Conservation (phyloP, 2,329 filamentous ascomycete genomes). For the Dryadomyces quercus-mongolicae region DNA sequence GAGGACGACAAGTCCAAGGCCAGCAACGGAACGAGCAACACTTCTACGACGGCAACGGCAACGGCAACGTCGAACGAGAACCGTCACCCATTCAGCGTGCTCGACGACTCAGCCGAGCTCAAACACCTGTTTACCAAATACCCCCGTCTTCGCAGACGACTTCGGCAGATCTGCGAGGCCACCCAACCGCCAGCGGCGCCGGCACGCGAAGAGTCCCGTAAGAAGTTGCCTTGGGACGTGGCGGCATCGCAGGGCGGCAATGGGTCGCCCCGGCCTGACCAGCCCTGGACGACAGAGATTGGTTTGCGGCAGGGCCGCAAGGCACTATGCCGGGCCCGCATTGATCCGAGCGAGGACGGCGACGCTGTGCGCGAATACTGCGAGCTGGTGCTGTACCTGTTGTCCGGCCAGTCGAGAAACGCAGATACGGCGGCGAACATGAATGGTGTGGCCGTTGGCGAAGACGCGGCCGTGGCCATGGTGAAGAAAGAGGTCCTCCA, state of each 20-base stretch:
- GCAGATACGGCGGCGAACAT: conserved; percentile 12
- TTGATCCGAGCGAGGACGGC: conserved; percentile 38
- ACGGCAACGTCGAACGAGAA: background rate
- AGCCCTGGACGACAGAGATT: conserved; percentile 44
- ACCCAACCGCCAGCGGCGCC: conserved; percentile 30
- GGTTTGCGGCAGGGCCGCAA: conserved; percentile 44
- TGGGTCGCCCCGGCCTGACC: conserved; percentile 2
- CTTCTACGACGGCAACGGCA: background rate
- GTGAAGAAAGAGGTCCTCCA: conserved; percentile 32
- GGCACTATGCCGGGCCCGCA: conserved; percentile 37
- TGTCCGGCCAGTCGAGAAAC: conserved; percentile 19
- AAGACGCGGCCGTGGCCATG: conserved; percentile 7
- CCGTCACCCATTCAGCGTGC: conserved; percentile 34
- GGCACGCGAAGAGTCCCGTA: conserved; percentile 2
- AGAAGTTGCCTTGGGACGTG: background rate
- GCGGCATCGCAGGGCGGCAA: background rate
- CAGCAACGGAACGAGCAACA: background rate
- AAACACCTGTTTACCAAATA: conserved; percentile 39
- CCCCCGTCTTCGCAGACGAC: conserved; percentile 33
- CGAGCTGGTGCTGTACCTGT: conserved; percentile 39
- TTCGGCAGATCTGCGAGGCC: conserved; percentile 35
- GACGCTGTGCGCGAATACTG: conserved; percentile 50
- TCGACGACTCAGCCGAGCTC: conserved; percentile 39
- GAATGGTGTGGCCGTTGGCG: conserved; percentile 19
- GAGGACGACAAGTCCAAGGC: conserved; percentile 4